Percentiles rank a stretch among this genome's conserved stretches.
phyloP scores from a whole-genome alignment of 164 flowering plant genomes.

The Tetrastigma voinierianum region DNA sequence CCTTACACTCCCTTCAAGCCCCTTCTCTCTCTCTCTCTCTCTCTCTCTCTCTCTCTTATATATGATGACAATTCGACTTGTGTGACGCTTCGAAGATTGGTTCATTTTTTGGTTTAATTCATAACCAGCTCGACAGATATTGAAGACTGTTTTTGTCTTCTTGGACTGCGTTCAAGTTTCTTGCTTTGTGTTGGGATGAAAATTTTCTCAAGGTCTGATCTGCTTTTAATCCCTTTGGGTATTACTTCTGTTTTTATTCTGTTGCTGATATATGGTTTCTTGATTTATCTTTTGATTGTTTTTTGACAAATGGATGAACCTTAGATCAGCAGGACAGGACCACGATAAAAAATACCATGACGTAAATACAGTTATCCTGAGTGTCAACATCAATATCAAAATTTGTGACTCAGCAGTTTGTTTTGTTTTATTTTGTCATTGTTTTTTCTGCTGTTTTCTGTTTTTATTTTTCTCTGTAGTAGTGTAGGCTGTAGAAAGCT shows the following conservation, averaged over 20 bases:
- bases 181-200: conserved; percentile 26
- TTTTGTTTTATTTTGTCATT: conserved; percentile 4
- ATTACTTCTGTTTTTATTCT: no score
- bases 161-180: conserved; percentile 25
- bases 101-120: conserved; percentile 13
- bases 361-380: no score
- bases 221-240: conserved; percentile 5
- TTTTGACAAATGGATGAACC: no score
- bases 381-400: neutral
- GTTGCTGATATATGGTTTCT: neutral
- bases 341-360: no score
- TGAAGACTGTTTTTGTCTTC: neutral
- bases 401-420: neutral
- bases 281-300: no score
- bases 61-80: neutral
- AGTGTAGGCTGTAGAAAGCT: neutral
- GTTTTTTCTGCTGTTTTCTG: neutral
- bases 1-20: neutral
- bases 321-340: no score
- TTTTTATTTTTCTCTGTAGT: conserved; percentile 7
- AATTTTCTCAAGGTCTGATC: conserved; percentile 17
- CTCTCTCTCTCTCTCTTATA: no score
- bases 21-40: conserved; percentile 5
- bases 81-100: neutral
- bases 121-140: conserved; percentile 20